A percentile compares a stretch with the other conserved stretches of the same genome.
phyloP scores from a whole-genome alignment of 2,329 filamentous ascomycete species.

The Colletotrichum orchidophilum region DNA sequence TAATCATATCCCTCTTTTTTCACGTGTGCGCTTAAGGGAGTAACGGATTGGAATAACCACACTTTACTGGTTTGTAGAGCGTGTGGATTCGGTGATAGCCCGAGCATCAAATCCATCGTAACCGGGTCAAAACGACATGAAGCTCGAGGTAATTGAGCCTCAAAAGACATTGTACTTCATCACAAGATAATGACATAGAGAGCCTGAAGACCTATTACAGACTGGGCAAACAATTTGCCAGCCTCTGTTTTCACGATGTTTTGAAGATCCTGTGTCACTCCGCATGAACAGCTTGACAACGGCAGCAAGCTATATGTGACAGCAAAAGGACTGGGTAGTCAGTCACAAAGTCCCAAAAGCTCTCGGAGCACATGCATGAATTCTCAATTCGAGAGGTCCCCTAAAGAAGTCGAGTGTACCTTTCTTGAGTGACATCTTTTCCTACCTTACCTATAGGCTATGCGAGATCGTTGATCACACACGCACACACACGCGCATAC shows the following conservation, averaged over 20 bases:
- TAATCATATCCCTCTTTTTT: not conserved
- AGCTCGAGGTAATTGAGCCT: not conserved
- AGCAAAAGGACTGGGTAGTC: not conserved
- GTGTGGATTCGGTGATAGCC: too few species aligned
- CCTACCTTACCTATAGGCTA: too few species aligned
- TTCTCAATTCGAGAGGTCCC: not conserved
- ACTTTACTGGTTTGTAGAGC: not conserved
- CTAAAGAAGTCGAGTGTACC: not conserved
- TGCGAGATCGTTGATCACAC: slow-evolving; percentile 16
- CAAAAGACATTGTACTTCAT: not conserved
- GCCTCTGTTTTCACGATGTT: not conserved
- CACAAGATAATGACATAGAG: not conserved
- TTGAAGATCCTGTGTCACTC: too few species aligned
- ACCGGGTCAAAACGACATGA: too few species aligned
- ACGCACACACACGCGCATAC: not conserved
- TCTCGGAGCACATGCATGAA: not conserved
- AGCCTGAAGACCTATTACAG: not conserved
- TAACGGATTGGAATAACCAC: not conserved
- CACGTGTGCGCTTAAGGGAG: not conserved
- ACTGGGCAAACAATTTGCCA: not conserved
- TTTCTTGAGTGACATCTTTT: not conserved
- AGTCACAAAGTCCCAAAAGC: not conserved
- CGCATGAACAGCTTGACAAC: too few species aligned
- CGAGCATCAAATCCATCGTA: not conserved
- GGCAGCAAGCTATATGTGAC: not conserved